Base-by-base conservation (phyloP, 106 monocot species). In the Vanilla planifolia region DNA sequence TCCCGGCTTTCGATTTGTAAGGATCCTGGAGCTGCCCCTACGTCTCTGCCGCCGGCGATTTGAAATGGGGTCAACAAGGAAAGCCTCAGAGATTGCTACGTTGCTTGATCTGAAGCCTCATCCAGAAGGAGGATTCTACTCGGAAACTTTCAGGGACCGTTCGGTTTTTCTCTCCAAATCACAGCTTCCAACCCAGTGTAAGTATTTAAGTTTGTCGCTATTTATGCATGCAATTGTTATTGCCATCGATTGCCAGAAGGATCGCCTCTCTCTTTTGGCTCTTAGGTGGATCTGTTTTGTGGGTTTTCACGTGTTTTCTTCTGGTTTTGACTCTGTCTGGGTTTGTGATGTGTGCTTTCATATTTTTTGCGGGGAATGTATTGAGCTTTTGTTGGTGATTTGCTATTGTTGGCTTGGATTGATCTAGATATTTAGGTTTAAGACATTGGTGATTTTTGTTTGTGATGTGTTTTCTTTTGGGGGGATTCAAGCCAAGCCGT, bases 161-260 rank as follows among this genome's bases (percentile, higher is more conserved):
- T 75, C 89, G 43, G 63, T 93, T 15, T 47, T 48, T 21, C 89
- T 94, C 62, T 17, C 77, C 83, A 78, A 71, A 48, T 86, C 86
- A 50, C 89, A 86, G 34, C 94, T 94, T 24, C 94, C 94, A 42
- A 46, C 74, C 27, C 94, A 76, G 16, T 89, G 94, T 94, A 83
- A 70, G 73, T 6, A 21, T 33, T 29, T 16, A 32, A 30, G 30
- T 13, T 13, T 51, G 25, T 30, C 53, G 27, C 10, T 57, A 33
- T 35, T 17, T 57, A 57, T 57, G 17, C 28, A 7, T 20, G 33
- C 34, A 21, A 35, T 17, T n/a, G 34, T 8, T 17, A 35, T 57
- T 21, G 10, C 33, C 20, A 5, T 19, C 8, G 0, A 35, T 34
- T 57, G 20, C 57, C 33, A 36, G 11, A 57, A 20, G 6, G 17